Percentiles rank a stretch among this genome's conserved stretches.
Conservation (phyloP, 2,329 filamentous ascomycete species). For the Neonectria ditissima region DNA sequence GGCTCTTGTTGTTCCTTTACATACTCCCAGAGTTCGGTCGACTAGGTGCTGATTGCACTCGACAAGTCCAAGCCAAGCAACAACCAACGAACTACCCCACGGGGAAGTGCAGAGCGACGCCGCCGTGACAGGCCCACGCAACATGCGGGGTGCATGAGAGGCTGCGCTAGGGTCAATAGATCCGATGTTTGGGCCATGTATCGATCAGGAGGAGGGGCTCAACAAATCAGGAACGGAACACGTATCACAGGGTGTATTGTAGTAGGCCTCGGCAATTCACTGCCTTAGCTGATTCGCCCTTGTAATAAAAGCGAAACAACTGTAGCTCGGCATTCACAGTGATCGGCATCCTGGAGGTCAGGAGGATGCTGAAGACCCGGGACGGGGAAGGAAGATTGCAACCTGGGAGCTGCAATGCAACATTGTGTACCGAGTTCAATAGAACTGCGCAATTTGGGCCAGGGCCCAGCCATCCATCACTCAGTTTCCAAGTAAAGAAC, state of each 20-base stretch:
- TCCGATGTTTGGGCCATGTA: conserved; percentile 15
- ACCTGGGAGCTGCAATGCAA: not conserved
- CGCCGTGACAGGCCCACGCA: conserved; percentile 2
- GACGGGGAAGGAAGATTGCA: not conserved
- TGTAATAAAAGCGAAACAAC: not conserved
- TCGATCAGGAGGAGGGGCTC: not conserved
- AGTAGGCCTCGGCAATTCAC: conserved; percentile 6
- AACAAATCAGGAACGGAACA: not conserved
- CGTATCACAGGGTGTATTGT: not conserved
- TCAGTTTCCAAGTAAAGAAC: too few species aligned
- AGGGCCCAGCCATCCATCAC: not conserved
- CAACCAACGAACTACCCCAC: conserved; percentile 16
- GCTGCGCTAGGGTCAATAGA: conserved; percentile 29
- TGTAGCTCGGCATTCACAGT: not conserved
- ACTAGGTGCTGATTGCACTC: not conserved
- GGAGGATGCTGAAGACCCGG: not conserved
- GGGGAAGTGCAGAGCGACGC: conserved; percentile 23
- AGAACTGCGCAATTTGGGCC: not conserved
- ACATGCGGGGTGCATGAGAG: conserved; percentile 30
- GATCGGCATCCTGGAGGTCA: not conserved
- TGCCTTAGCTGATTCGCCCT: not conserved
- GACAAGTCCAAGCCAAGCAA: not conserved
- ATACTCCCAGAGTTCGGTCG: conserved; percentile 19
- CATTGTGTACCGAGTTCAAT: not conserved
- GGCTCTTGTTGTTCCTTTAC: conserved; percentile 19